A percentile compares a stretch with the other conserved stretches of the same genome.
phyloP scores from a whole-genome alignment of 2,329 filamentous ascomycete genomes.

The Colletotrichum musicola region DNA sequence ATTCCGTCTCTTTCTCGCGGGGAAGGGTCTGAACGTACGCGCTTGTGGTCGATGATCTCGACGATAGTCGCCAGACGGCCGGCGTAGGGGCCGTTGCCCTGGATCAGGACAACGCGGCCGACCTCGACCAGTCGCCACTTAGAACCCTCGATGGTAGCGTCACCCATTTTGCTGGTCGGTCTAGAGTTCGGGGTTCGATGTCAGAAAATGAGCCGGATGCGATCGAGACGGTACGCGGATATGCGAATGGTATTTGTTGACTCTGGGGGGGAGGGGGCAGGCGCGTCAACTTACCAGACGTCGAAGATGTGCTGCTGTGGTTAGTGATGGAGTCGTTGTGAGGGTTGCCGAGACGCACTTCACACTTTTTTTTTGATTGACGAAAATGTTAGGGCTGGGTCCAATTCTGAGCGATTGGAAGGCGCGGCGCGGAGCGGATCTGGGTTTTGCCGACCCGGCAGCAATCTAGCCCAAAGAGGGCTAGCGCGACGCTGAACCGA shows the following conservation, averaged over 20 bases:
- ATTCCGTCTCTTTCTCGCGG: not conserved
- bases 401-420: conserved; percentile 4
- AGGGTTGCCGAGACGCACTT: conserved; percentile 13
- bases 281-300: conserved; percentile 40
- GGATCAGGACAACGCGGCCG: conserved; percentile 95
- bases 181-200: conserved; percentile 51
- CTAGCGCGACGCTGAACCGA: conserved; percentile 13
- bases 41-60: conserved; percentile 99
- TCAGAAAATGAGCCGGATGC: conserved; percentile 17
- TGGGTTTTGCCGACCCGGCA: conserved; percentile 30
- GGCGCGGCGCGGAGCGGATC: not conserved
- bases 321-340: conserved; percentile 30
- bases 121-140: conserved; percentile 98
- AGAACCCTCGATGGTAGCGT: conserved; percentile 84
- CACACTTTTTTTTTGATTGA: conserved; percentile 32
- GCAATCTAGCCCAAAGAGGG: not conserved
- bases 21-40: conserved; percentile 76
- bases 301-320: conserved; percentile 39
- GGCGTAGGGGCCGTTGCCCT: conserved; percentile 79
- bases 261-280: conserved; percentile 36
- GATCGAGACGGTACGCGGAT: conserved; percentile 40
- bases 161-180: conserved; percentile 80
- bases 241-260: conserved; percentile 42
- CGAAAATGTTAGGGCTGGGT: not conserved
- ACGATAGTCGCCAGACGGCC: conserved; percentile 94